Conservation (phyloP, 2,329 filamentous ascomycete genomes). For the Onygenales sp. region DNA sequence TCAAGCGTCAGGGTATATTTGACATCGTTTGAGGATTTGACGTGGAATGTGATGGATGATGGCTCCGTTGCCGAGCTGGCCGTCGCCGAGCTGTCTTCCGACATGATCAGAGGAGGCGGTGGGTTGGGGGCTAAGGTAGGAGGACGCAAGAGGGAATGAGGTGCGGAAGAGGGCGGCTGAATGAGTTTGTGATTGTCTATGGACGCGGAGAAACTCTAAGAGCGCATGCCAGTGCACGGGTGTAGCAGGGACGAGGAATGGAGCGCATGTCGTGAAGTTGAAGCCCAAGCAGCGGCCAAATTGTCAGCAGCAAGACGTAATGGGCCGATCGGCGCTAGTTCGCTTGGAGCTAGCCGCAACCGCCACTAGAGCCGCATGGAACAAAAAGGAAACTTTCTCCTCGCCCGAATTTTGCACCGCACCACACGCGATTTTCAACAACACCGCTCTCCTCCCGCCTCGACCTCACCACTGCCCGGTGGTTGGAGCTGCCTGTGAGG, state of each 20-base stretch:
- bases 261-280: background rate
- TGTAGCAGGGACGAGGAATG: background rate
- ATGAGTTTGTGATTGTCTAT: background rate
- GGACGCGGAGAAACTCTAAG: conserved; percentile 7
- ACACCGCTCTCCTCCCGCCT: background rate
- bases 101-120: conserved; percentile 21
- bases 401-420: background rate
- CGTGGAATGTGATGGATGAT: conserved; percentile 82
- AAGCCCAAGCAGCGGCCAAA: background rate
- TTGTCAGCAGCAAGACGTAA: background rate
- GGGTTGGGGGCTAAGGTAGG: conserved; percentile 1
- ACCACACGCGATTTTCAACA: background rate
- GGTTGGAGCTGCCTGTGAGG: background rate
- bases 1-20: conserved; percentile 76
- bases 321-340: conserved; percentile 1
- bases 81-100: conserved; percentile 32
- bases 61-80: conserved; percentile 46
- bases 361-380: conserved; percentile 9
- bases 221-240: background rate
- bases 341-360: background rate
- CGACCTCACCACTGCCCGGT: background rate
- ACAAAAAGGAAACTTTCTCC: conserved; percentile 9
- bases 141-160: background rate
- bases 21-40: conserved; percentile 90
- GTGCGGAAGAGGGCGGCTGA: background rate